These are phyloP conservation scores for Gaultheria prostrata DNA, from an alignment of 148 eudicot genomes.

Conservation along the genomic window DNA sequence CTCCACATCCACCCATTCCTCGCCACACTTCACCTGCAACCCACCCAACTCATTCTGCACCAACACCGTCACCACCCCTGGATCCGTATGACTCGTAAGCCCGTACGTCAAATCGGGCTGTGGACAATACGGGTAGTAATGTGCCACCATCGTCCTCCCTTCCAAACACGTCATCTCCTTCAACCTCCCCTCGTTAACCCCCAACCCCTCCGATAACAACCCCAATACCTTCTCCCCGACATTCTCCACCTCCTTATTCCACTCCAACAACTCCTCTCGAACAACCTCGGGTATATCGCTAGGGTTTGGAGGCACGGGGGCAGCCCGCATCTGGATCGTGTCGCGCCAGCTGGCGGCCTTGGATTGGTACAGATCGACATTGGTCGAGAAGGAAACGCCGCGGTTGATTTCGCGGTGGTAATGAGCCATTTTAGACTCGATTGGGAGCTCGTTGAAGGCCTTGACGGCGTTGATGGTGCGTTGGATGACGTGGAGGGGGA, in stretches of 20 bases:
- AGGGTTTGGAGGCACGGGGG: constrained; percentile 24
- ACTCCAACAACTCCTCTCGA: constrained; percentile 25
- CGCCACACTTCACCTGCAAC: constrained; percentile 40
- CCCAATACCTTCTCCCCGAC: constrained; percentile 26
- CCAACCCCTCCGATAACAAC: constrained; percentile 36
- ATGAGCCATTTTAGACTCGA: constrained; percentile 25
- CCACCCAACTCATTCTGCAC: constrained; percentile 37
- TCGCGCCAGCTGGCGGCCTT: constrained; percentile 83
- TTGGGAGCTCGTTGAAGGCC: constrained; percentile 46
- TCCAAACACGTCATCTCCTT: constrained; percentile 35
- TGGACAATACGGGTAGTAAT: constrained; percentile 44
- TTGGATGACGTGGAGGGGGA: constrained; percentile 27
- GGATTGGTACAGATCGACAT: constrained; percentile 49
- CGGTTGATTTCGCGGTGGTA: constrained; percentile 31
- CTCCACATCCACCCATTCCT: constrained; percentile 37
- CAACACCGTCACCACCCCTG: constrained; percentile 37
- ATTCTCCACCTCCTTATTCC: constrained; percentile 25
- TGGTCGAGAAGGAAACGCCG: constrained; percentile 43
- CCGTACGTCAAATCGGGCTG: constrained; percentile 41
- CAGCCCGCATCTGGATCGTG: constrained; percentile 40
- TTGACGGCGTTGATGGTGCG: constrained; percentile 27
- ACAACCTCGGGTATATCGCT: constrained; percentile 31
- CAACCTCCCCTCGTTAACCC: constrained; percentile 21
- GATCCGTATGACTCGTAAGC: constrained; percentile 36
- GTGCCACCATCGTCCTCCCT: constrained; percentile 27